These are phyloP conservation scores for Emericellopsis atlantica DNA, from an alignment of 2,329 filamentous ascomycete genomes.

Conservation along the genomic window DNA sequence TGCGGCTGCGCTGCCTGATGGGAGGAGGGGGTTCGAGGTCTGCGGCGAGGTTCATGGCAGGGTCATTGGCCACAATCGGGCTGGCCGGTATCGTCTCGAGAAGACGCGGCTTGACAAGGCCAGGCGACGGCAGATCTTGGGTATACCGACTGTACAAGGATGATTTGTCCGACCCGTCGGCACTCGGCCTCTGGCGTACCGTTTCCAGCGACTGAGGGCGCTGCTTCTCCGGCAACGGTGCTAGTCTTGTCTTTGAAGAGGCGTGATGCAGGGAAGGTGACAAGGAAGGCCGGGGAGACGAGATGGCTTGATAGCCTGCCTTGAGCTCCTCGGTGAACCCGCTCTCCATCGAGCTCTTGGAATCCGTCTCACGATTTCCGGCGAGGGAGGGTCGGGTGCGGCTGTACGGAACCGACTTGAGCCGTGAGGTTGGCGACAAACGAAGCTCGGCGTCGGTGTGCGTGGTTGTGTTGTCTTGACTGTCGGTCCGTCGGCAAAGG, in stretches of 20 bases:
- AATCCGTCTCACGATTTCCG: constrained; percentile 13
- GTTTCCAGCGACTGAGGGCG: not conserved
- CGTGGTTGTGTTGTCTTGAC: constrained; percentile 7
- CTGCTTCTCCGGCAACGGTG: not conserved
- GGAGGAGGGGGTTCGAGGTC: constrained; percentile 40
- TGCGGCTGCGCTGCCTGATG: constrained; percentile 31
- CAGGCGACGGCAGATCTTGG: not conserved
- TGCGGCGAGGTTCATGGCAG: constrained; percentile 18
- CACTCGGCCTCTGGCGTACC: not conserved
- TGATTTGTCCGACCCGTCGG: not conserved
- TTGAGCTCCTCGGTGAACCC: not conserved
- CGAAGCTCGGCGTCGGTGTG: constrained; percentile 13
- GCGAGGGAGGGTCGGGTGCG: constrained; percentile 16
- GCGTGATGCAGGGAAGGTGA: constrained; percentile 1
- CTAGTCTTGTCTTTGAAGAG: not conserved
- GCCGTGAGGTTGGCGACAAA: constrained; percentile 15
- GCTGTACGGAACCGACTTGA: constrained; percentile 34
- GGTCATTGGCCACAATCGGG: constrained; percentile 19
- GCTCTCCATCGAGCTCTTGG: constrained; percentile 12
- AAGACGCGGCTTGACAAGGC: constrained; percentile 25
- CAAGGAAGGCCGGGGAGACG: constrained; percentile 1
- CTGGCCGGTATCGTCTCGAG: constrained; percentile 63
- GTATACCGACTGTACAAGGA: not conserved
- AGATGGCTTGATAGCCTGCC: not conserved
- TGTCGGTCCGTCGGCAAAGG: constrained; percentile 14